Percentiles rank a stretch among this genome's conserved stretches.
phyloP scores from a whole-genome alignment of 2,329 filamentous ascomycete species.

The Truncatella angustata region DNA sequence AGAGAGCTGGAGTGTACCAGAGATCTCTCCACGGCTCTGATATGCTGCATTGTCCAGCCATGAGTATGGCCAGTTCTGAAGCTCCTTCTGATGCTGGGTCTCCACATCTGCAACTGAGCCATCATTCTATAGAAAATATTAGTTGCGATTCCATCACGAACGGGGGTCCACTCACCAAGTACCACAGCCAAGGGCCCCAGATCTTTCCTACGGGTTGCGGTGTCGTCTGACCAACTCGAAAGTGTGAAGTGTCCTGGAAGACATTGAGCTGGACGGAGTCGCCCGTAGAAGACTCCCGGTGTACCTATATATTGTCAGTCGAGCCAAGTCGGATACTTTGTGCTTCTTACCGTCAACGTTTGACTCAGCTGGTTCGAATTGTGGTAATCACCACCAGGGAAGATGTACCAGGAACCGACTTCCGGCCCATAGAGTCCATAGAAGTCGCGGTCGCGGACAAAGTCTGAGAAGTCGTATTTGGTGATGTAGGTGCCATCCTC shows the following conservation, averaged over 20 bases:
- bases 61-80: conserved; percentile 43
- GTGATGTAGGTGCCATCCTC: conserved; percentile 47
- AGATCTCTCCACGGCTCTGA: conserved; percentile 43
- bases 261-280: conserved; percentile 53
- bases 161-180: conserved; percentile 19
- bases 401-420: conserved; percentile 51
- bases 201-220: conserved; percentile 36
- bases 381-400: conserved; percentile 48
- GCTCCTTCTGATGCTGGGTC: conserved; percentile 35
- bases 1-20: conserved; percentile 40
- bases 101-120: conserved; percentile 42
- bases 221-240: conserved; percentile 33
- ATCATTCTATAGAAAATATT: conserved; percentile 31
- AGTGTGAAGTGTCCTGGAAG: conserved; percentile 48
- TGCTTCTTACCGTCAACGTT: conserved; percentile 39
- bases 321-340: no score
- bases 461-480: conserved; percentile 44
- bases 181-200: conserved; percentile 44
- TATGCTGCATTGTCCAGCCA: conserved; percentile 46
- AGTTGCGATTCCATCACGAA: background rate
- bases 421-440: conserved; percentile 47
- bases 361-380: conserved; percentile 52
- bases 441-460: conserved; percentile 36
- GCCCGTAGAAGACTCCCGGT: conserved; percentile 47
- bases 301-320: conserved; percentile 25